phyloP scores from a whole-genome alignment of 306 rosid species.

The Elaeagnus macrophylla region DNA sequence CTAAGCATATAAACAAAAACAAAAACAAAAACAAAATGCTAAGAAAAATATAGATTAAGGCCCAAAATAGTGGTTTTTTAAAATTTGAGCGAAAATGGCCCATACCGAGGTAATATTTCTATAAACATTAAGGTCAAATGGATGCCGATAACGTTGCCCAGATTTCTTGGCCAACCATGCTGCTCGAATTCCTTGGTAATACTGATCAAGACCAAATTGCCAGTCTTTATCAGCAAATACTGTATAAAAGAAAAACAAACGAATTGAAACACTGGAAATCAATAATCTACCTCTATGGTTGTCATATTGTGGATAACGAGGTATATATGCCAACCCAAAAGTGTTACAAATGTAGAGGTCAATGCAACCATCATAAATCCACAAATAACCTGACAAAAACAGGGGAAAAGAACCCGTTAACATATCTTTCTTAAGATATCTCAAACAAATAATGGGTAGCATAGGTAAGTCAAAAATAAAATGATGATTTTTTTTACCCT shows the following conservation, averaged over 20 bases:
- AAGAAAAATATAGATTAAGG: too few species aligned
- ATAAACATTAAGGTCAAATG: slow-evolving; percentile 49
- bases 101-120: slow-evolving; percentile 60
- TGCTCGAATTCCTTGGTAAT: slow-evolving; percentile 60
- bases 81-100: neutral
- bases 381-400: slow-evolving; percentile 39
- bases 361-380: slow-evolving; percentile 38
- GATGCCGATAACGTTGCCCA: slow-evolving; percentile 71
- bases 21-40: neutral
- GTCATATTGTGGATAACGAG: slow-evolving; percentile 71
- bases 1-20: slow-evolving; percentile 4
- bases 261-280: slow-evolving; percentile 5
- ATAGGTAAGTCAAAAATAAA: neutral
- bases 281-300: slow-evolving; percentile 68
- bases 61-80: too few species aligned
- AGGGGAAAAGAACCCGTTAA: neutral
- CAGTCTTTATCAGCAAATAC: slow-evolving; percentile 6
- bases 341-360: slow-evolving; percentile 54
- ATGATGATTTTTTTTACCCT: neutral
- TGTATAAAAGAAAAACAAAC: neutral
- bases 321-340: slow-evolving; percentile 79
- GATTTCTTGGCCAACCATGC: slow-evolving; percentile 77
- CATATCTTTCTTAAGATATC: slow-evolving; percentile 9
- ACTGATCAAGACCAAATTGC: slow-evolving; percentile 31
- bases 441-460: neutral